Conservation (phyloP, 73 alveolate genomes). For the Effrenium voratum region DNA sequence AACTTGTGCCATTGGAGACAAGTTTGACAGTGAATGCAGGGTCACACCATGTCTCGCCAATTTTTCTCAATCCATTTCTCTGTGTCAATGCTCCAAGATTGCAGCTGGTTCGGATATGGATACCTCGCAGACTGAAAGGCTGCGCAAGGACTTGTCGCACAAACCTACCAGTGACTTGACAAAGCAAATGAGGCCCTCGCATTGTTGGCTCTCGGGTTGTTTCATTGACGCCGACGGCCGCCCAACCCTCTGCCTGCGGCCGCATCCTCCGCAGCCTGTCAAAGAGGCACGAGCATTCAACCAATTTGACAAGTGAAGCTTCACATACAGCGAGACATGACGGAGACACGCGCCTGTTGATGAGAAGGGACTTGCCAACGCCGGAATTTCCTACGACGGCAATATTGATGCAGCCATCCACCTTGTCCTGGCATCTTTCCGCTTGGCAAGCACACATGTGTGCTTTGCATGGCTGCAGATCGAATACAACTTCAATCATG, state of each 20-base stretch:
- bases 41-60: background rate
- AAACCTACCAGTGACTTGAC: background rate
- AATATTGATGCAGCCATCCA: constrained; percentile 70
- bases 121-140: background rate
- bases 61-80: background rate
- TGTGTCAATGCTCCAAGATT: background rate
- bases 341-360: constrained; percentile 51
- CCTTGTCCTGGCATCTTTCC: constrained; percentile 69
- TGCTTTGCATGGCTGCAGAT: background rate
- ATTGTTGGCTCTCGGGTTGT: constrained; percentile 78
- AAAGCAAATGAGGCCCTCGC: background rate
- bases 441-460: background rate
- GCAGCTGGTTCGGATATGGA: constrained; percentile 66
- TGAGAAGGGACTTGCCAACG: constrained; percentile 69
- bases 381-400: constrained; percentile 90
- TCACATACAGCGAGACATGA: no score
- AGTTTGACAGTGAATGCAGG: no score
- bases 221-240: constrained; percentile 79
- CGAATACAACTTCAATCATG: background rate
- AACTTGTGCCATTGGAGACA: background rate
- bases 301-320: no score
- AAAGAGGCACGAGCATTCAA: no score
- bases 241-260: constrained; percentile 91
- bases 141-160: background rate
- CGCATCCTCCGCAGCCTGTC: constrained; percentile 68